Evolutionary conservation across 2,329 filamentous ascomycete species (phyloP), one percentile per base, ranked within the genome.

Genomic region (Epicoccum sorghinum): DNA sequence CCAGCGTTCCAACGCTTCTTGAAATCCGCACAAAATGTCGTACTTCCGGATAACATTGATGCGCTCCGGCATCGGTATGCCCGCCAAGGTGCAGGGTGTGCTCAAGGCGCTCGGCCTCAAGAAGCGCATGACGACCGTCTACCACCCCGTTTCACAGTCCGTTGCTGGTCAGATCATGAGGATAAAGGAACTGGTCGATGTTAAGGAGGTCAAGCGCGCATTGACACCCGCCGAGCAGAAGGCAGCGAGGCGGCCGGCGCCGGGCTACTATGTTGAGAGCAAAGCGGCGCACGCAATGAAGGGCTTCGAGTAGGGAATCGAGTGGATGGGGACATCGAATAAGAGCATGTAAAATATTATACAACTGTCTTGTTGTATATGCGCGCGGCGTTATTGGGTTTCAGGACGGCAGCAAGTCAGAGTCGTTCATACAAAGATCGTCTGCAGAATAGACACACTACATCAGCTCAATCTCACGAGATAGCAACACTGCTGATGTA

Each of bases 1-100:
- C 42, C 23, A 24, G 23, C 33, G 40, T 32, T 45, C 23, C 36
- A 44, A 13, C 38, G 12, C 18, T 23, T 13, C 8, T 6, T 55
- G 46, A 48, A 33, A 22, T 18, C 39, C 41, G 30, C 53, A 56
- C 39, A 41, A 18, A 13, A 92, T 92, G 88, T 82, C 87, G 53
- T 96, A 85, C 82, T 97, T 97, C 83, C 89, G 90, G 72, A 91
- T 97, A 75, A 96, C 91, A 43, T 89, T 96, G 52, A 85, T 95
- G 78, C 90, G 93, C 72, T 93, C 89, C 52, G 88, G 89, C 68
- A 97, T 97, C 77, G 93, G 93, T 58, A 86, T 97, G 41, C 93
- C 80, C 5, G 78, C 85, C 69, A 89, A 90, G 71, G 90, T 88
- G 57, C 85, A 86, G 72, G 91, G 89, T 71, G 90, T 93, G 18